Evolutionary conservation across 352 stramenopile species (phyloP).

Genomic region (Phytophthora boehmeriae): DNA sequence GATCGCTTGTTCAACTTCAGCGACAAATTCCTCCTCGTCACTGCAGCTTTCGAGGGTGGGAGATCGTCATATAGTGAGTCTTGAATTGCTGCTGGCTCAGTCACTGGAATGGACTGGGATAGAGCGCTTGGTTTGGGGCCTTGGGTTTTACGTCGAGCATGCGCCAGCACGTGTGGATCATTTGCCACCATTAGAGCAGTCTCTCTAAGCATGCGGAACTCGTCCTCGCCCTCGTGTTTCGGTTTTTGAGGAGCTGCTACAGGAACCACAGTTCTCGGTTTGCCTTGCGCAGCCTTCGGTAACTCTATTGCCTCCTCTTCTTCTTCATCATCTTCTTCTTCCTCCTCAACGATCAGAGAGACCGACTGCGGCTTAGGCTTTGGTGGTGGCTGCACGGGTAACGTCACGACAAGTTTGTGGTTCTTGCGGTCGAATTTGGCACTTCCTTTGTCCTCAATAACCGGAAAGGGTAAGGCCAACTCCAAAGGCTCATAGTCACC

Average conservation of each 20-base stretch:
- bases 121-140: neutral
- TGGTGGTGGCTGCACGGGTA: constrained; percentile 73
- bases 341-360: constrained; percentile 45
- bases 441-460: constrained; percentile 76
- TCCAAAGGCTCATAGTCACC: constrained; percentile 58
- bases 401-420: constrained; percentile 73
- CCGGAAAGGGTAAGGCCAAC: constrained; percentile 72
- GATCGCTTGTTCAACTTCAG: constrained; percentile 9
- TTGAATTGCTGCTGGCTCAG: constrained; percentile 22
- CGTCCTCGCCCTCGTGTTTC: constrained; percentile 41
- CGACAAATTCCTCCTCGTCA: constrained; percentile 44
- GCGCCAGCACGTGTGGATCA: constrained; percentile 47
- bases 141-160: constrained; percentile 9
- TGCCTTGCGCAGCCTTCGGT: neutral
- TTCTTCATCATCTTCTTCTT: constrained; percentile 39
- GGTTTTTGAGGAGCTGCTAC: constrained; percentile 7
- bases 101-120: constrained; percentile 1
- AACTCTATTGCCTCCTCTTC: constrained; percentile 6
- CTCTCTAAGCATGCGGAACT: constrained; percentile 64
- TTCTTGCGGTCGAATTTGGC: constrained; percentile 88
- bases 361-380: constrained; percentile 29
- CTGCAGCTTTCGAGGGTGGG: constrained; percentile 61
- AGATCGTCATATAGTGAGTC: constrained; percentile 46
- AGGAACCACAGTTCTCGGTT: neutral
- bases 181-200: constrained; percentile 72